Evolutionary conservation across 2,329 filamentous ascomycete genomes (phyloP), one percentile per base, ranked within the genome.

Genomic region (Achaetomium macrosporum): DNA sequence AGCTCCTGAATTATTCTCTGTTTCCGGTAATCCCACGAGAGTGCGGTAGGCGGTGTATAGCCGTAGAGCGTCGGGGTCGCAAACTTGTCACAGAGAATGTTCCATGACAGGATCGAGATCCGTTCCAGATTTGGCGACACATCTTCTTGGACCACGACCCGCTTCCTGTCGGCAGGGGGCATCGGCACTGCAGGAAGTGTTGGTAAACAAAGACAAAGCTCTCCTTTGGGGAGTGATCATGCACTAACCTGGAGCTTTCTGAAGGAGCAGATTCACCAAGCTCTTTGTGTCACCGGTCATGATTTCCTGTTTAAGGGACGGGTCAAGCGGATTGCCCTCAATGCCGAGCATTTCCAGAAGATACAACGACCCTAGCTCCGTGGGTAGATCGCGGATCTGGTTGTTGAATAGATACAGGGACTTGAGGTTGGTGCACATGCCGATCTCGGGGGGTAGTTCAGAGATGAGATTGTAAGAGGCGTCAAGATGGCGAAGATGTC

Each of bases 371-470:
- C 93, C 93, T 55, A 99, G 74, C 68, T 97, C 91, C 63, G 79
- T 86, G 1, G 93, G 93, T 25, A 99, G 76, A 19, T 82, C 84
- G 56, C 82, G 82, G 50, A 99, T 85, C 57, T 88, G 80, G 69
- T 99, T 99, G 73, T 96, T 90, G 68, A 96, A 96, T 2, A 96
- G 76, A 29, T 91, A 75, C 5, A 99, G 77, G 60, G 88, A 84
- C 71, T 89, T 90, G 51, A 99, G 76, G 61, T 91, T 93, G 29
- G 91, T 93, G 63, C 96, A 89, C 92, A 97, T 99, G 65, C 93
- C 93, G 56, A 99, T 83, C 73, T 99, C 92, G 19, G 88, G 81
- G 1, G 93, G 93, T 4, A 99, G 75, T 59, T 87, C 83, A 9
- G 79, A 79, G 55, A 99, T 77, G 57, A 92, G 82, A 69, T 99